Conservation (phyloP, 306 rosid species). For the Dryas alaskensis region DNA sequence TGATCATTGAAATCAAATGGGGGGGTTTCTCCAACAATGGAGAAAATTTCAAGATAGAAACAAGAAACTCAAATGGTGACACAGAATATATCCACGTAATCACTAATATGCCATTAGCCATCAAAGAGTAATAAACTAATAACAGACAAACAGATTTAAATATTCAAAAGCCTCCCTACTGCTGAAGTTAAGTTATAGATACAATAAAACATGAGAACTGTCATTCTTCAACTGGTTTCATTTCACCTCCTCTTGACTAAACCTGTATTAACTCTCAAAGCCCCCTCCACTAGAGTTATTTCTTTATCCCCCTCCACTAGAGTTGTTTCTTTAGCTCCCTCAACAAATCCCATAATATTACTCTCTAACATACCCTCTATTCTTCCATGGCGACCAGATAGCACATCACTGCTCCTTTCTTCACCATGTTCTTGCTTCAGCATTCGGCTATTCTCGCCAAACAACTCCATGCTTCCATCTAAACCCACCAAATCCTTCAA, state of each 20-base stretch:
- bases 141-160: neutral
- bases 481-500: constrained; percentile 43
- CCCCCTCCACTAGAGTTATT: constrained; percentile 20
- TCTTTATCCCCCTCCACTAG: constrained; percentile 28
- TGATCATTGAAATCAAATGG: neutral
- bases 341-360: constrained; percentile 37
- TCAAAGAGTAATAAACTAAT: neutral
- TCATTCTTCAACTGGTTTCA: neutral
- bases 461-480: constrained; percentile 26
- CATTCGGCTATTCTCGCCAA: neutral
- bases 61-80: neutral
- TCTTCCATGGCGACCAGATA: constrained; percentile 22
- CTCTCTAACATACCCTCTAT: constrained; percentile 28
- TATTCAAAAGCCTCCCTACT: neutral
- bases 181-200: too few relatives aligned
- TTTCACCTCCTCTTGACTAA: constrained; percentile 51
- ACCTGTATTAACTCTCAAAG: constrained; percentile 36
- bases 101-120: neutral
- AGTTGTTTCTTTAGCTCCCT: constrained; percentile 21
- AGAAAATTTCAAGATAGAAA: neutral
- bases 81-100: neutral
- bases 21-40: too few relatives aligned
- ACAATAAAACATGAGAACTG: neutral
- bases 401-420: constrained; percentile 9
- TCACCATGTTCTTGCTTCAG: constrained; percentile 15